Evolutionary conservation across 352 stramenopile genomes (phyloP), one percentile per base, ranked within the genome.

Genomic region (Pythium folliculosum): DNA sequence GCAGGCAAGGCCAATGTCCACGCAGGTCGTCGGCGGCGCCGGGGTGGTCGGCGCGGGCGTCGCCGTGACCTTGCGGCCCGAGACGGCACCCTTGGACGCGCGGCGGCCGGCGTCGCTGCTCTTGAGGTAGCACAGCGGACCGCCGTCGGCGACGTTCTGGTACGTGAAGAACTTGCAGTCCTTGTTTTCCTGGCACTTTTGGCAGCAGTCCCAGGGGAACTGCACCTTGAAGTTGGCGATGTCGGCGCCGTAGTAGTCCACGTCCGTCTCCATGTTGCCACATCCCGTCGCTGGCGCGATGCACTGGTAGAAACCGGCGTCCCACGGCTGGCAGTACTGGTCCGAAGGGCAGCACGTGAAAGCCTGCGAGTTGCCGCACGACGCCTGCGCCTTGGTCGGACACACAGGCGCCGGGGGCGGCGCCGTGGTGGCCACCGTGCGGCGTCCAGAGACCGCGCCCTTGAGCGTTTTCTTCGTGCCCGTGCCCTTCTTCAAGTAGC

Each of bases 291-390:
- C 70, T 3, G 73, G 51, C 1, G 48, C 57, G 47, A 85, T 73
- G 48, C 80, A 87, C 70, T 88, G 80, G 70, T 88, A 89, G 61
- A 81, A 89, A 22, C 75, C 43, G 0, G 49, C 68, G 59, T 86
- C 69, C 76, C 80, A 84, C 19, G 78, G 78, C 67, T 86, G 77
- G 47, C 77, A 86, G 60, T 83, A 85, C 35, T 55, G 60, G 40
- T 58, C 45, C 12, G 45, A 65, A 16, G 68, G 58, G 48, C 76
- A 85, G 68, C 80, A 86, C 3, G 67, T 68, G 25, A 64, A 71
- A 44, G 67, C 70, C n/a, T 79, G 55, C 0, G 71, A 67, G 49
- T 77, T 86, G 23, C 77, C 81, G 51, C 77, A 86, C 23, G 45
- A 53, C 10, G 23, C 40, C 30, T 54, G 43, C 2, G 45, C 23